These are phyloP conservation scores for Nemania sp. DNA, from an alignment of 2,329 filamentous ascomycete species.

Conservation along the genomic window DNA sequence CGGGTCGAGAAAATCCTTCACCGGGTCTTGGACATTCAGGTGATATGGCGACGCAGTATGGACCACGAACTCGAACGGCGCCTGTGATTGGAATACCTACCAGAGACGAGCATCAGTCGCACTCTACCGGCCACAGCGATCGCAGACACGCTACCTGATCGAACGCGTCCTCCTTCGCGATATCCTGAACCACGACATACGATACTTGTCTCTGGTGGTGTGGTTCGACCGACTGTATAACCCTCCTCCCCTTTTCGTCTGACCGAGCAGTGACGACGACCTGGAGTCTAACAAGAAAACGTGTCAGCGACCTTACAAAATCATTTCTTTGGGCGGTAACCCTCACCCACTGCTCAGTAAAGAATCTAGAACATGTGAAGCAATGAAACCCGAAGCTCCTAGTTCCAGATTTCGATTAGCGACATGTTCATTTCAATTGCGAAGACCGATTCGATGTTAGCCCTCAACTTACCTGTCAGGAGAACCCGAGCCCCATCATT, in stretches of 20 bases:
- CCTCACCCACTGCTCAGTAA: constrained; percentile 49
- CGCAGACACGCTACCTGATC: constrained; percentile 49
- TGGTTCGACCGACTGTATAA: constrained; percentile 47
- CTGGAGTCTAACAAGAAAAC: constrained; percentile 42
- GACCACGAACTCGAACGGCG: constrained; percentile 72
- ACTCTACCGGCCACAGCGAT: neutral
- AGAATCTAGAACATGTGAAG: constrained; percentile 55
- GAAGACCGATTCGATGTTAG: neutral
- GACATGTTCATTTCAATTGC: neutral
- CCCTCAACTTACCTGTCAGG: constrained; percentile 35
- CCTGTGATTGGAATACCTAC: constrained; percentile 46
- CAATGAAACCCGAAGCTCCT: constrained; percentile 60
- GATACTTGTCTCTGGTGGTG: constrained; percentile 38
- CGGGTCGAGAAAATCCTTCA: constrained; percentile 56
- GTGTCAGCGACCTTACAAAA: constrained; percentile 44
- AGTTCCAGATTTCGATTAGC: constrained; percentile 3
- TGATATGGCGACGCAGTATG: constrained; percentile 79
- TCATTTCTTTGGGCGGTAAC: constrained; percentile 28
- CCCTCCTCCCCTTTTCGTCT: constrained; percentile 51
- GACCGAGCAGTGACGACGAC: constrained; percentile 54
- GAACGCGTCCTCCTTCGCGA: constrained; percentile 72
- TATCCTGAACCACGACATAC: constrained; percentile 69
- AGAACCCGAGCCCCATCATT: constrained; percentile 31
- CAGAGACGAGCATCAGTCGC: neutral
- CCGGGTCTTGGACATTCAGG: constrained; percentile 60